Base-by-base conservation (phyloP, 768 basidiomycete genomes). In the Phanerochaete sordida region DNA sequence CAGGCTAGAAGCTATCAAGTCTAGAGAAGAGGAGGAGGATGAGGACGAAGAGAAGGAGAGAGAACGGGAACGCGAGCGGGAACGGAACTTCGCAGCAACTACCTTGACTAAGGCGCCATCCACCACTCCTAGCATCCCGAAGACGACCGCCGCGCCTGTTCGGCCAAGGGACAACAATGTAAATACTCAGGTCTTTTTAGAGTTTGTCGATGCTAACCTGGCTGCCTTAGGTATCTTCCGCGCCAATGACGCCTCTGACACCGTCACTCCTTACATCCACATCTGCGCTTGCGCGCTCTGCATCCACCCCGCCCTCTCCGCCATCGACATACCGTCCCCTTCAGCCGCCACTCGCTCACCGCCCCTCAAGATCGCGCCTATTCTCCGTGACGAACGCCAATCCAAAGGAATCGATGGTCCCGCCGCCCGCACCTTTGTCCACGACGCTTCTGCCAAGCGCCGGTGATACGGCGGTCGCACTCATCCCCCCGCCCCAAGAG, bases 1-100 rank as follows among this genome's bases (percentile, higher is more conserved):
- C 0, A 76, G 91, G 58, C 72, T 91, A 45, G 91, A 93, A 24
- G 91, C 90, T 0, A 83, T 93, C 59, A 84, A 80, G 65, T 78
- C 84, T 1, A 78, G 85, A 46, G 87, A 90, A 56, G 91, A 93
- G 56, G 91, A 91, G 68, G 90, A 91, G 61, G 89, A 90, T 30
- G 90, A 91, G 68, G 90, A 91, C 59, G 88, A 90, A 62, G 88
- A 90, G 62, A 75, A 80, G 48, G 86, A 88, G 67, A 79, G 76
- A 65, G 84, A 81, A 59, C 71, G 69, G 53, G 61, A 63, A 69
- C 68, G 37, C 69, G 69, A 63, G 64, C 51, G 51, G 24, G 53
- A 54, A n/a, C 53, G 53, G 6, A 21, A 31, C 24, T 12, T 43
- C 13, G 26, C 37, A 15, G 35, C n/a, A 13, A 21, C n/a, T n/a